Evolutionary conservation across 306 rosid species (phyloP), one percentile per base, ranked within the genome.

Genomic region (Phaseolus lunatus): DNA sequence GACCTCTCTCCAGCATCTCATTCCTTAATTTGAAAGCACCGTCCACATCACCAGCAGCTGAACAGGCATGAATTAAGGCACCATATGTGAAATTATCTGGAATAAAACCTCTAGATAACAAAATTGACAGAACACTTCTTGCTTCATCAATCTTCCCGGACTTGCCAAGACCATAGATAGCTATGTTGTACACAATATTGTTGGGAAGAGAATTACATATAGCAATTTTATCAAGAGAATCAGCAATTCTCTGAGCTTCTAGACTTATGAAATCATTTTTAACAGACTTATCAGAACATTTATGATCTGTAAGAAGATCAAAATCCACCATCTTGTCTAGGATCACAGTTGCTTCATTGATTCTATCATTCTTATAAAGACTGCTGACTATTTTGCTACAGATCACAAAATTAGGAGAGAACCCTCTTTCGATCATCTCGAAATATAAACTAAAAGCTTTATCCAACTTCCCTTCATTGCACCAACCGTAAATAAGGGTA

Each of bases 1-100:
- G 59, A 85, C 90, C 92, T 69, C 78, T 67, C 67, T 82, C 84
- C 77, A 89, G 68, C 93, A 92, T 94, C 81, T 86, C 95, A 83
- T 94, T 79, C 80, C 96, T 80, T 75, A 94, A 82, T 67, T 73
- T 67, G 87, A 94, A 94, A 65, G 98, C 96, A 76, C 81, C 95
- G 31, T 85, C 81, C 65, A 94, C 78, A 73, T 90, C 83, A 56
- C 98, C 97, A 35, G 86, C 75, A 47, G 78, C 59, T 67, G 91
- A 87, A 65, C 75, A 84, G 72, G 92, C 88, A 75, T 92, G 96
- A 80, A 94, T 94, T 54, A 94, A 83, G 45, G 94, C 67, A 80
- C 95, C 88, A 44, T 86, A 94, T 5, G 96, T 88, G 84, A 81
- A 90, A 71, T 92, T 92, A 82, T 94, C 98, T 1, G 96, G 97